phyloP scores from a whole-genome alignment of 176 grass and related monocot species.

The Paspalum notatum region DNA sequence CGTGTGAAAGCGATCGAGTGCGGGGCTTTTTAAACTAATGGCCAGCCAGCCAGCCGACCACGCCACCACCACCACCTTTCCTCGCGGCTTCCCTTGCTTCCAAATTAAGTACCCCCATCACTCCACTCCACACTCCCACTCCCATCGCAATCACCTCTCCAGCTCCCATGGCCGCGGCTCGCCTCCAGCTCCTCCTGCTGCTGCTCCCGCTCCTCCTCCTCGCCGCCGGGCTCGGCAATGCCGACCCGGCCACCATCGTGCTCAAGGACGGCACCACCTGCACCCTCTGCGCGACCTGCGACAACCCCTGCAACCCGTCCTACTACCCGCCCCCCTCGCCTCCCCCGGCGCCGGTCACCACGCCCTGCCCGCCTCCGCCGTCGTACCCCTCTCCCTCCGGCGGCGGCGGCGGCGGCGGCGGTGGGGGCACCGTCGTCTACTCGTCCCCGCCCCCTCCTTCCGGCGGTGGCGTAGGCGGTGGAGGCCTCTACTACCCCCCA shows the following conservation, averaged over 20 bases:
- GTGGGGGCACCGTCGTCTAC: constrained; percentile 22
- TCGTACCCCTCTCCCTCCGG: constrained; percentile 9
- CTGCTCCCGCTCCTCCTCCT: constrained; percentile 29
- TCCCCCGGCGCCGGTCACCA: constrained; percentile 40
- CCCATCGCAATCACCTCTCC: constrained; percentile 27
- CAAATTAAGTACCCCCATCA: constrained; percentile 14
- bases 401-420: constrained; percentile 6
- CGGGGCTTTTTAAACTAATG: not conserved
- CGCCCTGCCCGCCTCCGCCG: constrained; percentile 50
- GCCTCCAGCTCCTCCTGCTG: not conserved
- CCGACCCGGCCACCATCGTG: constrained; percentile 44
- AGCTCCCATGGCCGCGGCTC: constrained; percentile 24
- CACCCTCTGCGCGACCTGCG: constrained; percentile 86
- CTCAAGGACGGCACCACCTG: constrained; percentile 76
- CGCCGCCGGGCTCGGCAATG: constrained; percentile 33
- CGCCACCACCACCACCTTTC: not conserved
- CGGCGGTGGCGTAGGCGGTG: constrained; percentile 12
- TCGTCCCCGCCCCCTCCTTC: constrained; percentile 47
- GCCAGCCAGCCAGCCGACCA: not conserved
- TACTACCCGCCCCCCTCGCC: constrained; percentile 56
- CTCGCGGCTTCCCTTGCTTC: not conserved
- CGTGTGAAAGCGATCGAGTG: not conserved
- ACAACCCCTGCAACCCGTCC: constrained; percentile 68
- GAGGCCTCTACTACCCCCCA: constrained; percentile 43
- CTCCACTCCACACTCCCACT: constrained; percentile 27